phyloP scores from a whole-genome alignment of 192 early-diverging fungal genomes.

The Mortierella hygrophila region DNA sequence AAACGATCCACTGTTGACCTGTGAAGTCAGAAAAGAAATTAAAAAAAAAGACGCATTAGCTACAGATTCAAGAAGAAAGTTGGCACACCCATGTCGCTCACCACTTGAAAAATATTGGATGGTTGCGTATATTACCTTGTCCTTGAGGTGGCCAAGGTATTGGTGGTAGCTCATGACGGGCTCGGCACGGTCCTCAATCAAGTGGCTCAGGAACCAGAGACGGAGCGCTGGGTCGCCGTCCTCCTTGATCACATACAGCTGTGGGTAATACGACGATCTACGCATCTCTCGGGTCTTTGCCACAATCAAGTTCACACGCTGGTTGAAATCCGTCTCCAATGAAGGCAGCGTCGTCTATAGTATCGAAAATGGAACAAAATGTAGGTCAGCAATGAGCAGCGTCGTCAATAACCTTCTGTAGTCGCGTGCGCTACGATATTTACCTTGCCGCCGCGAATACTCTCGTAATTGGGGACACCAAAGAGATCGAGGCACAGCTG shows the following conservation, averaged over 20 bases:
- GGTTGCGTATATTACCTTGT: slow-evolving; percentile 60
- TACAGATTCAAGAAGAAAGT: not conserved
- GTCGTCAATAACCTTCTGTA: not conserved
- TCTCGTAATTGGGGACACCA: slow-evolving; percentile 80
- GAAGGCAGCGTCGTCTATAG: slow-evolving; percentile 71
- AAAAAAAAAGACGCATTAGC: not conserved
- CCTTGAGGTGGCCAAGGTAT: slow-evolving; percentile 77
- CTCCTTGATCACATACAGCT: slow-evolving; percentile 88
- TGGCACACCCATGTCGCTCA: too few species aligned
- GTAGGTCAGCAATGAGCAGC: too few species aligned
- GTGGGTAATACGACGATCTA: slow-evolving; percentile 76
- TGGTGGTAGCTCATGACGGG: slow-evolving; percentile 78
- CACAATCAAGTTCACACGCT: slow-evolving; percentile 79
- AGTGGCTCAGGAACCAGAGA: slow-evolving; percentile 84
- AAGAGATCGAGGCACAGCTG: slow-evolving; percentile 80
- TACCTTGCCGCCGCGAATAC: slow-evolving; percentile 82
- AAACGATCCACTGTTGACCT: slow-evolving; percentile 25
- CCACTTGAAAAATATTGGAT: too few species aligned
- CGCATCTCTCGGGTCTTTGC: slow-evolving; percentile 76
- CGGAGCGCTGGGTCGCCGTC: slow-evolving; percentile 87
- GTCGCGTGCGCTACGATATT: not conserved
- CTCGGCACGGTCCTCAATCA: slow-evolving; percentile 91
- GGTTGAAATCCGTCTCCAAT: slow-evolving; percentile 77
- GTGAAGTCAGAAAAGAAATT: not conserved
- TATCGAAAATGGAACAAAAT: not conserved